Evolutionary conservation across 306 rosid genomes (phyloP).

Genomic region (Betula pendula): DNA sequence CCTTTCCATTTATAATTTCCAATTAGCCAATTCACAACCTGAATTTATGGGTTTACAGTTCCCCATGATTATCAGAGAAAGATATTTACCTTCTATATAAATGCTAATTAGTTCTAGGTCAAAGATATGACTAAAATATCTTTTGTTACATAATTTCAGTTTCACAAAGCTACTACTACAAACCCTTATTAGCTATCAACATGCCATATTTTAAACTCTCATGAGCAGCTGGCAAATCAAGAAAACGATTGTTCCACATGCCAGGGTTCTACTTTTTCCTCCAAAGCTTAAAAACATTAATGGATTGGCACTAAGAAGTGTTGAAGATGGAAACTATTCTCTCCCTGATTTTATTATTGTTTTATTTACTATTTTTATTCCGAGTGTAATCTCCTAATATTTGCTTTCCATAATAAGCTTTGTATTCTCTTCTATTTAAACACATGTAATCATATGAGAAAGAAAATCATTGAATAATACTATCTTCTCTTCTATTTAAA

Average conservation of each 20-base stretch:
- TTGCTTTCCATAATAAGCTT: no score
- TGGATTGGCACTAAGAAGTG: not conserved
- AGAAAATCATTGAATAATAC: no score
- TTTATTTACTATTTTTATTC: no score
- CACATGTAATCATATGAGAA: no score
- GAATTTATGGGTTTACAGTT: no score
- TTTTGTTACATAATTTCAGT: not conserved
- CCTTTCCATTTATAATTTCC: not conserved
- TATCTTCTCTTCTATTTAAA: no score
- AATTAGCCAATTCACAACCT: not conserved
- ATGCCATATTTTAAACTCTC: not conserved
- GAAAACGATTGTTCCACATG: not conserved
- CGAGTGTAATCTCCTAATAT: no score
- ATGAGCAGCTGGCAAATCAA: not conserved
- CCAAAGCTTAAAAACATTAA: no score
- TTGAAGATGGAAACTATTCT: no score
- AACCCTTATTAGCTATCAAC: not conserved
- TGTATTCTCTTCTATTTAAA: no score
- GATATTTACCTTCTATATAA: not conserved
- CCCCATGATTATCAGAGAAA: not conserved
- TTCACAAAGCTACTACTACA: not conserved
- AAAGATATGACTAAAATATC: not conserved
- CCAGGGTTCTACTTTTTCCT: conserved; percentile 1
- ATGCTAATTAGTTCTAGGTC: not conserved
- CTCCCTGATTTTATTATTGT: no score